These are phyloP conservation scores for Saxispiralis lemnorum DNA, from an alignment of 495 filamentous ascomycete genomes.

Conservation along the genomic window DNA sequence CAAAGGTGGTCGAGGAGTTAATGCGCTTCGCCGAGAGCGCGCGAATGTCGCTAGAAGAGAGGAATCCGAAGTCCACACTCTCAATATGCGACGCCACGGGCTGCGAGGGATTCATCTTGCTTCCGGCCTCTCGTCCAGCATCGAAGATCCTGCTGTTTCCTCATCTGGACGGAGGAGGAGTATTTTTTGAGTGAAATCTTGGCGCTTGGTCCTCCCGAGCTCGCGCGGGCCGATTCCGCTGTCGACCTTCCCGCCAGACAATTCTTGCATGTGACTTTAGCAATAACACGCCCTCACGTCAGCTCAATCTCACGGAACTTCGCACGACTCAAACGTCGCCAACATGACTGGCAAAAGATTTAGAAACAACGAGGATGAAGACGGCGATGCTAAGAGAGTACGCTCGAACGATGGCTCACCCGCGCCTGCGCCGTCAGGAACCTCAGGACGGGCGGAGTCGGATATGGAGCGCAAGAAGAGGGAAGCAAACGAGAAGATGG, in stretches of 20 bases:
- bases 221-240: too few species aligned
- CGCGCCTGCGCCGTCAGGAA: slow-evolving; percentile 26
- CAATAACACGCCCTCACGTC: not conserved
- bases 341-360: slow-evolving; percentile 46
- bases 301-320: not conserved
- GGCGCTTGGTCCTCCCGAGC: too few species aligned
- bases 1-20: slow-evolving; percentile 74
- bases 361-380: slow-evolving; percentile 36
- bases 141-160: too few species aligned
- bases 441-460: slow-evolving; percentile 3
- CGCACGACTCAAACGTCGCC: not conserved
- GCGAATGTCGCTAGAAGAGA: slow-evolving; percentile 65
- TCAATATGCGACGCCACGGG: slow-evolving; percentile 70
- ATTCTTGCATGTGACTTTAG: not conserved
- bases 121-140: too few species aligned
- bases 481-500: slow-evolving; percentile 13
- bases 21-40: slow-evolving; percentile 83
- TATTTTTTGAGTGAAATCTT: too few species aligned
- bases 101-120: slow-evolving; percentile 63
- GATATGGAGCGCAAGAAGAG: slow-evolving; percentile 8
- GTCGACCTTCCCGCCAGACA: too few species aligned
- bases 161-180: too few species aligned
- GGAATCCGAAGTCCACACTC: slow-evolving; percentile 75
- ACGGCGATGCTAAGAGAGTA: slow-evolving; percentile 33
- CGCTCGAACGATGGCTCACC: slow-evolving; percentile 45